phyloP scores from a whole-genome alignment of 2,329 filamentous ascomycete species.

The Escovopsis weberi region DNA sequence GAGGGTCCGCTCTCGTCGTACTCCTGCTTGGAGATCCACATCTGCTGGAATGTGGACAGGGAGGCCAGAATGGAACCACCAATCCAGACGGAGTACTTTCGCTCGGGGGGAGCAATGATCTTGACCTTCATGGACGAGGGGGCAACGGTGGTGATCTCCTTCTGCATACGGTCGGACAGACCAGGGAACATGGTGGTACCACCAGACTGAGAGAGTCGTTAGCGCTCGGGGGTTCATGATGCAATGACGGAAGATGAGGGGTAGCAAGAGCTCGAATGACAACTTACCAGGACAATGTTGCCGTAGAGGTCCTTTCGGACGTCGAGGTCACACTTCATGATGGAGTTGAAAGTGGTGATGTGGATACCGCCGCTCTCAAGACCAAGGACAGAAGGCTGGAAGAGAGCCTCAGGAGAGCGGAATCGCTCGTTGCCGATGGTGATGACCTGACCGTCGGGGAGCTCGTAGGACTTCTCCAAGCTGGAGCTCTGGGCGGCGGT shows the following conservation, averaged over 20 bases:
- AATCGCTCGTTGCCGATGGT: conserved; percentile 99
- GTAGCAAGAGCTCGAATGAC: too few species aligned
- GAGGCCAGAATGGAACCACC: conserved; percentile 99
- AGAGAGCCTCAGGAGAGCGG: conserved; percentile 98
- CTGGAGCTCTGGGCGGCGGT: conserved; percentile 96
- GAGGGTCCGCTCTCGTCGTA: conserved; percentile 99
- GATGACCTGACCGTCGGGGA: conserved; percentile 98
- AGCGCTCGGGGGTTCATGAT: background rate
- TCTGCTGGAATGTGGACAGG: conserved; percentile 99
- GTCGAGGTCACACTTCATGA: conserved; percentile 99
- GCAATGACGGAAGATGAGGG: too few species aligned
- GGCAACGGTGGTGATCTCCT: conserved; percentile 99
- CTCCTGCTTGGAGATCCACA: conserved; percentile 99
- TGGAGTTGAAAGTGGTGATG: conserved; percentile 99
- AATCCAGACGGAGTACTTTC: conserved; percentile 99
- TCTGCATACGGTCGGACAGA: conserved; percentile 99
- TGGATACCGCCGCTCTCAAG: conserved; percentile 98
- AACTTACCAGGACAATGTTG: conserved; percentile 99
- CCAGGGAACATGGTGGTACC: conserved; percentile 99
- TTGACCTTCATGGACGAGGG: conserved; percentile 99
- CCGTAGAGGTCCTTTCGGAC: conserved; percentile 99
- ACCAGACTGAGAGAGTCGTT: conserved; percentile 58
- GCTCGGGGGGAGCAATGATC: conserved; percentile 99
- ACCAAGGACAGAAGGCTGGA: conserved; percentile 97
- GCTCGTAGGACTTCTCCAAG: conserved; percentile 99